Conservation (phyloP, 768 basidiomycete species). For the Tylopilus vinaceipallidus region DNA sequence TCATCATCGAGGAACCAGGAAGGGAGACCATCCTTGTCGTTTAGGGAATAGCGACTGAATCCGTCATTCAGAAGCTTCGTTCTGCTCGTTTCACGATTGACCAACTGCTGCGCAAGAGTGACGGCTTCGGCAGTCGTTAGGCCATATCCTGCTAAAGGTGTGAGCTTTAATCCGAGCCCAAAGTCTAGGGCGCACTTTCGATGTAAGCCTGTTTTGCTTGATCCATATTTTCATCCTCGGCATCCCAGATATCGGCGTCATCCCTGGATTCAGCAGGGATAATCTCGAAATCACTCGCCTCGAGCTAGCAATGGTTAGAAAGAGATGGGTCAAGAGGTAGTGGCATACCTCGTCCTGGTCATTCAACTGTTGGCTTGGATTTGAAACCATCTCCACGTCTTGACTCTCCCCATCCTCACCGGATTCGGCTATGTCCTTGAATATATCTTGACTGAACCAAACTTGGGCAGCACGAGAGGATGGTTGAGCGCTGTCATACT, state of each 20-base stretch:
- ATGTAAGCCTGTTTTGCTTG: conserved; percentile 63
- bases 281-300: conserved; percentile 62
- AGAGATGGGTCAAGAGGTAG: neutral
- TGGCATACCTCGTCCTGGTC: conserved; percentile 28
- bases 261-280: conserved; percentile 59
- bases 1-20: conserved; percentile 99
- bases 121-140: conserved; percentile 87
- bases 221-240: conserved; percentile 74
- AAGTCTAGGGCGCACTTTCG: conserved; percentile 45
- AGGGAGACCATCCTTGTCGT: conserved; percentile 89
- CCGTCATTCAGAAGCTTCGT: conserved; percentile 92
- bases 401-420: conserved; percentile 28
- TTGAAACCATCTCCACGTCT: conserved; percentile 26
- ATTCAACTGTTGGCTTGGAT: conserved; percentile 33
- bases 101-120: conserved; percentile 84
- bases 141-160: conserved; percentile 58
- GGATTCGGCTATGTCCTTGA: conserved; percentile 51
- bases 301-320: conserved; percentile 19
- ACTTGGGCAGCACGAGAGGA: conserved; percentile 63
- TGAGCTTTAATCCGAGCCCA: conserved; percentile 4
- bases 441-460: conserved; percentile 97
- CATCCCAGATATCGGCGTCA: conserved; percentile 75
- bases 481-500: conserved; percentile 33
- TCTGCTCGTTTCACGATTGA: conserved; percentile 87
- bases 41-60: conserved; percentile 90